phyloP scores from a whole-genome alignment of 257 asterid species.

The Paulownia fortunei region DNA sequence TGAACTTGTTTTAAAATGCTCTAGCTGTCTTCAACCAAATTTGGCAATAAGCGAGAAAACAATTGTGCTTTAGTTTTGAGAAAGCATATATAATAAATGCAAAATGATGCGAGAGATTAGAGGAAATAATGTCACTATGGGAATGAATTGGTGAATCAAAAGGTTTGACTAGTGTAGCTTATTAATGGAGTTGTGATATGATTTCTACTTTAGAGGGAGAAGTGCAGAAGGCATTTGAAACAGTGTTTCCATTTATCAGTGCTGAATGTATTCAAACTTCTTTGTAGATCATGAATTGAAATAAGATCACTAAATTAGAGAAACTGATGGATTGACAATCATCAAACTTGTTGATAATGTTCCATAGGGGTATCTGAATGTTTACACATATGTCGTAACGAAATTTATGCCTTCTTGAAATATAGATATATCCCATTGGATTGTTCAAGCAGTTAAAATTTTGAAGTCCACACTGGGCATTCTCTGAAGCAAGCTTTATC shows the following conservation, averaged over 20 bases:
- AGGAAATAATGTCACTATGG: background rate
- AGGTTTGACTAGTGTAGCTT: background rate
- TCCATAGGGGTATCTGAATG: background rate
- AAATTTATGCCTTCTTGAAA: background rate
- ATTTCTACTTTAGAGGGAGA: background rate
- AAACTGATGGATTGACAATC: background rate
- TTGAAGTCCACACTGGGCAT: background rate
- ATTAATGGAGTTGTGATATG: background rate
- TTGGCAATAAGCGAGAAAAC: background rate
- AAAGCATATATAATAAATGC: background rate
- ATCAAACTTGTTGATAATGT: background rate
- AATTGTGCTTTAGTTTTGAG: slow-evolving; percentile 4
- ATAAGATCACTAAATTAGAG: background rate
- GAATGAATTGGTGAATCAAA: background rate
- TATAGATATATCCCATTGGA: background rate
- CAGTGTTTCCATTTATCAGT: background rate
- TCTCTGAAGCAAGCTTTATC: background rate
- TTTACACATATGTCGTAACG: background rate
- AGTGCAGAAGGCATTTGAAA: background rate
- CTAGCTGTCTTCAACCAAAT: background rate
- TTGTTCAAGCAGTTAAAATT: background rate
- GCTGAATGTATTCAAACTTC: background rate
- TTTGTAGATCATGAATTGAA: background rate
- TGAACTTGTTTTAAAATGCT: background rate
- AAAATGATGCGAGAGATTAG: background rate